phyloP scores from a whole-genome alignment of 2,329 filamentous ascomycete genomes.

The Cordyceps cicadae region DNA sequence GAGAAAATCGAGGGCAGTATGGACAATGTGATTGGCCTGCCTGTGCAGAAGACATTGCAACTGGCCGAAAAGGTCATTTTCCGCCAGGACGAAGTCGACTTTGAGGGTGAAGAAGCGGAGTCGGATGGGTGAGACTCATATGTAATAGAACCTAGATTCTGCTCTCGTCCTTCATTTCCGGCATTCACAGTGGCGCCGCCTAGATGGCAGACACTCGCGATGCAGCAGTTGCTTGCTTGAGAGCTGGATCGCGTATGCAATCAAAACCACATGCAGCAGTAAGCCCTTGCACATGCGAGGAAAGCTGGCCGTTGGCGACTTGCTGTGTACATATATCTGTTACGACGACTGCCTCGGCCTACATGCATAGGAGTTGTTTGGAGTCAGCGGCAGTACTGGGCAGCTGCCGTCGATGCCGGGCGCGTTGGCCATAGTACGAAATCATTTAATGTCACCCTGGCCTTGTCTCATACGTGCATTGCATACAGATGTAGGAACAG shows the following conservation, averaged over 20 bases:
- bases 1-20: conserved; percentile 82
- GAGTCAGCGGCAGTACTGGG: not conserved
- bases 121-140: conserved; percentile 19
- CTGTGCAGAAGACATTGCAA: conserved; percentile 66
- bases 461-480: not conserved
- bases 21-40: conserved; percentile 91
- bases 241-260: not conserved
- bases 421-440: not conserved
- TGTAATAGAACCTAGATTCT: not conserved
- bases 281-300: not conserved
- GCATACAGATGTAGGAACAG: too few species aligned
- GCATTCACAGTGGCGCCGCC: not conserved
- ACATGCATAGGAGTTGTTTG: not conserved
- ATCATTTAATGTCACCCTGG: not conserved
- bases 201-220: not conserved
- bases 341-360: not conserved
- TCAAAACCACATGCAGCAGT: not conserved
- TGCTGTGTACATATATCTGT: not conserved
- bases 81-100: conserved; percentile 59
- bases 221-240: not conserved
- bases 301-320: not conserved
- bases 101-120: conserved; percentile 39
- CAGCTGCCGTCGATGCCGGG: not conserved
- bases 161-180: not conserved
- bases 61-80: conserved; percentile 84